Base-by-base conservation (phyloP, 2,329 filamentous ascomycete species). In the Xenoacremonium recifei region DNA sequence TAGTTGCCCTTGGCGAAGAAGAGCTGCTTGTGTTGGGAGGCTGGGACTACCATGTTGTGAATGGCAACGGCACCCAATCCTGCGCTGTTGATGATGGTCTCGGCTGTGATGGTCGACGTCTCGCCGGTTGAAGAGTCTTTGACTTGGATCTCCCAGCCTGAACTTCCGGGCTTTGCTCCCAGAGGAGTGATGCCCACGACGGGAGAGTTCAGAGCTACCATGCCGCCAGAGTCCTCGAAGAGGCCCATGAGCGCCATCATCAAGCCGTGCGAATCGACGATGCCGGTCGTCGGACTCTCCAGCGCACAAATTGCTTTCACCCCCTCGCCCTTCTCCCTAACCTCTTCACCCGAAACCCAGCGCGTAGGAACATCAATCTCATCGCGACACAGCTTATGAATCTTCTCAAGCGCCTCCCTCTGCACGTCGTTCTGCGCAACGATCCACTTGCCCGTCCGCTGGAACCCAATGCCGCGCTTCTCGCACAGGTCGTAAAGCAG, bases 1-100 rank as follows among this genome's bases (percentile, higher is more conserved):
- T 99, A 99, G 47, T 89, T 92, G 1, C 93, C 93, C 70, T 99
- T 99, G 45, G 92, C 92, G 67, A 86, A 97, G 71, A 80, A 87
- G 5, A 89, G 77, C 18, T 66, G 77, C 29, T 71, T 70, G 37
- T 81, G 81, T 5, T 76, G 67, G 1, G 69, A 64, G 0, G 68
- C 54, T 0, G 84, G 82, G 0, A 89, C 74, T 27, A 97, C 79
- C 77, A 91, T 84, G 69, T 97, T 99, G 58, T 86, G 85, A 33
- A 97, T 72, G 17, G 70, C 70, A 38, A 85, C 85, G 16, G 91
- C 88, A 47, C 79, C 82, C 13, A 96, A 79, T 0, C 93, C 93
- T 0, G 92, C 92, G 2, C 85, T 82, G 68, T 97, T 99, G 58
- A 97, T 73, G 10, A 97, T 62, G 0, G 82, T 87, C 50, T 90